phyloP scores from a whole-genome alignment of 2,329 filamentous ascomycete genomes.

The Aureobasidium sp. region DNA sequence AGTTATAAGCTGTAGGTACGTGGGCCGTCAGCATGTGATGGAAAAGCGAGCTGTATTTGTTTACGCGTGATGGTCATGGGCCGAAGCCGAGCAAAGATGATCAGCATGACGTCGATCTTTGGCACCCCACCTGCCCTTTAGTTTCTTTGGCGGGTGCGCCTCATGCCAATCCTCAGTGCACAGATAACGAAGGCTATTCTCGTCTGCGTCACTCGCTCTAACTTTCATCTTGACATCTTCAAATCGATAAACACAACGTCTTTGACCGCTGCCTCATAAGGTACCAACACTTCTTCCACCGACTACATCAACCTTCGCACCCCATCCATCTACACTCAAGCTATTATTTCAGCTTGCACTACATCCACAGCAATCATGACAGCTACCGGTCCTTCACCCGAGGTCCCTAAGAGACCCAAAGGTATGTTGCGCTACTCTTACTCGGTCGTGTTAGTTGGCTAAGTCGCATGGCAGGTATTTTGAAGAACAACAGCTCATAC shows the following conservation, averaged over 20 bases:
- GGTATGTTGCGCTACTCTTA: constrained; percentile 24
- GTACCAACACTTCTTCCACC: not conserved
- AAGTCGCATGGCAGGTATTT: constrained; percentile 59
- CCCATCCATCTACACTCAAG: not conserved
- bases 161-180: not conserved
- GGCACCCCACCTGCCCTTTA: constrained; percentile 2
- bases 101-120: constrained; percentile 1
- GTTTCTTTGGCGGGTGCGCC: constrained; percentile 3
- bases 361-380: constrained; percentile 2
- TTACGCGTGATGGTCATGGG: not conserved
- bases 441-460: not conserved
- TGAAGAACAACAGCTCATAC: constrained; percentile 74
- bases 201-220: not conserved
- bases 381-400: constrained; percentile 14
- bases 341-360: not conserved
- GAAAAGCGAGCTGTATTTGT: not conserved
- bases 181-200: constrained; percentile 6
- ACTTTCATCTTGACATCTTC: not conserved
- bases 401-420: constrained; percentile 37
- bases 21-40: constrained; percentile 5
- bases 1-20: not conserved
- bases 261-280: not conserved
- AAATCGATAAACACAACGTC: constrained; percentile 4
- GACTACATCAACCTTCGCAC: not conserved
- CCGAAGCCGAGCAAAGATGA: not conserved